phyloP scores from a whole-genome alignment of 805 yeast species.

The Candida qinlingensis region DNA sequence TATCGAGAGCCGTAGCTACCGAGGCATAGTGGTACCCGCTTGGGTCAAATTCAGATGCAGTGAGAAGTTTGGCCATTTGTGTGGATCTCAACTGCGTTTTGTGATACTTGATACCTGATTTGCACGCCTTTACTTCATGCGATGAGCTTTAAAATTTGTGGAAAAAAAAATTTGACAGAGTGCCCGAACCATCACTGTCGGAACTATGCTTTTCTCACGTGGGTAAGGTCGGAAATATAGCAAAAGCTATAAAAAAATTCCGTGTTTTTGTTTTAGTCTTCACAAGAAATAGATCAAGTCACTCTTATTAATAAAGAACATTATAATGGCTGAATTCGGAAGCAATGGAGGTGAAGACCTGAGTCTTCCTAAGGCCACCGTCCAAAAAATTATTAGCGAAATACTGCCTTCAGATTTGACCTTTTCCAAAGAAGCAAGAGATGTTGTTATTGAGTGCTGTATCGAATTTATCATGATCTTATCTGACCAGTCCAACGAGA shows the following conservation, averaged over 20 bases:
- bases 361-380: slow-evolving; percentile 69
- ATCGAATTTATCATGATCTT: slow-evolving; percentile 93
- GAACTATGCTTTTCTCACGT: background rate
- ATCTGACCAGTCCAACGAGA: slow-evolving; percentile 89
- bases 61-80: slow-evolving; percentile 8
- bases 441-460: slow-evolving; percentile 92
- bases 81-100: no score
- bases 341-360: slow-evolving; percentile 32
- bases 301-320: no score
- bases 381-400: slow-evolving; percentile 89
- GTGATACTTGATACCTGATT: no score
- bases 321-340: slow-evolving; percentile 19
- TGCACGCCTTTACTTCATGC: background rate
- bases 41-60: slow-evolving; percentile 45
- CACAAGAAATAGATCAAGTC: background rate
- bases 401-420: slow-evolving; percentile 84
- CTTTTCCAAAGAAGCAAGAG: slow-evolving; percentile 89
- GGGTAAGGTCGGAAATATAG: background rate
- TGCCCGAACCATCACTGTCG: background rate
- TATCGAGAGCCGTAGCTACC: slow-evolving; percentile 62
- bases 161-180: background rate
- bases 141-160: slow-evolving; percentile 5
- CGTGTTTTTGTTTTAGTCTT: background rate
- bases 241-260: background rate
- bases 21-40: slow-evolving; percentile 59